Conservation (phyloP, 169 alveolate genomes). For the Toxoplasma gondii region DNA sequence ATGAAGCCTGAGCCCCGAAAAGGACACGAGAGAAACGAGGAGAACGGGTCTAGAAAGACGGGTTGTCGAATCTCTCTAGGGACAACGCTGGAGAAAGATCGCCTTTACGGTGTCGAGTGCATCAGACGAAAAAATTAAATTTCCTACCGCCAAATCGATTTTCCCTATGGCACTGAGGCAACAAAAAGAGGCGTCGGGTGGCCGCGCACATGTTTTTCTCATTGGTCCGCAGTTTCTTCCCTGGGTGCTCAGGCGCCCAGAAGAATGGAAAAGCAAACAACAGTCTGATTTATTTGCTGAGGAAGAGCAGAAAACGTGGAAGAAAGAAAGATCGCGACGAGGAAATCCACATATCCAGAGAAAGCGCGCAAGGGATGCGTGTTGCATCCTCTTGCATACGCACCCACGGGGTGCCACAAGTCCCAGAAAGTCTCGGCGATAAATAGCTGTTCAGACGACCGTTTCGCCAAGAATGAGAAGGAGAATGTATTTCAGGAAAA, state of each 20-base stretch:
- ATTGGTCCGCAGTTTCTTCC: background rate
- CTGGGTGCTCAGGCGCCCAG: background rate
- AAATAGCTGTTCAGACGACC: too few species aligned
- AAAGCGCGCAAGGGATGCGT: background rate
- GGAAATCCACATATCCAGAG: background rate
- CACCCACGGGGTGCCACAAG: background rate
- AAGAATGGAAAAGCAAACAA: background rate
- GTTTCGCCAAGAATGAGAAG: background rate
- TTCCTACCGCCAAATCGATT: background rate
- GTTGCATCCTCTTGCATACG: background rate
- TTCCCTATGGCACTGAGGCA: background rate
- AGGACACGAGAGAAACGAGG: background rate
- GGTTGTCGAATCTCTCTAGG: background rate
- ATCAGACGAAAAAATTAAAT: background rate
- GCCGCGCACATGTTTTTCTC: background rate
- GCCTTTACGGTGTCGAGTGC: background rate
- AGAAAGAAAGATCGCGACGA: background rate
- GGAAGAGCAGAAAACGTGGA: background rate
- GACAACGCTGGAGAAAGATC: background rate
- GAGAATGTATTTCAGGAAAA: background rate
- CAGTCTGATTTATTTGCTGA: background rate
- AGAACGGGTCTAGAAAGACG: background rate
- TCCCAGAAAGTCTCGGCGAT: too few species aligned
- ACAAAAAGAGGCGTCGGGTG: background rate
- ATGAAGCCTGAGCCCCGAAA: background rate